Conservation (phyloP, 345 rosid species). For the Murraya koenigii region DNA sequence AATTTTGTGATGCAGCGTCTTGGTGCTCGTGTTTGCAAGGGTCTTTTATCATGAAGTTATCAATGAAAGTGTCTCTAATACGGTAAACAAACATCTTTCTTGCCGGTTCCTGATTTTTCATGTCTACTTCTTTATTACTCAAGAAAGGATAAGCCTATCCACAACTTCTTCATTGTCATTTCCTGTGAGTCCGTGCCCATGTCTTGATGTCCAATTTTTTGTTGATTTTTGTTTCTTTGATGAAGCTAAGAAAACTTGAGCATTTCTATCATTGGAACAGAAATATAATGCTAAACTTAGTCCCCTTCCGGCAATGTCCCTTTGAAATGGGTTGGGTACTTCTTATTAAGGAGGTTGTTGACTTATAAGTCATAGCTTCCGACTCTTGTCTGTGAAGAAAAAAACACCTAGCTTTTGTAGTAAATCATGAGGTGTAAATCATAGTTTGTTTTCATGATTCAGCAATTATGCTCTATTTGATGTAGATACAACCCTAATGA, state of each 20-base stretch:
- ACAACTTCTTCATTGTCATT: background rate
- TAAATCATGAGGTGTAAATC: background rate
- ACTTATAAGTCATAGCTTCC: background rate
- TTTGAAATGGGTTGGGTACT: background rate
- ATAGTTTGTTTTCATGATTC: background rate
- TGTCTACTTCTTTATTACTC: background rate
- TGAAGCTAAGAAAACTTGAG: background rate
- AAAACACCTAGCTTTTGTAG: background rate
- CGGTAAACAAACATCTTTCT: constrained; percentile 21
- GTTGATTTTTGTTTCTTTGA: background rate
- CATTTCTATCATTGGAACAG: background rate
- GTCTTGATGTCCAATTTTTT: background rate
- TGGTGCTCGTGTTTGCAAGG: constrained; percentile 17
- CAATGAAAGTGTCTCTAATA: constrained; percentile 20
- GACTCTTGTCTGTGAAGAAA: background rate
- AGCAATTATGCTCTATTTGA: background rate
- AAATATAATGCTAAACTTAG: background rate
- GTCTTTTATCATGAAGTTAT: constrained; percentile 7
- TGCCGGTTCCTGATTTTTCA: constrained; percentile 4
- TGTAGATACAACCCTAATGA: background rate
- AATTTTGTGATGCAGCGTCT: constrained; percentile 32
- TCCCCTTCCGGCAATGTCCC: background rate
- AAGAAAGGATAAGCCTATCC: background rate
- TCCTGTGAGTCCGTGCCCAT: background rate
- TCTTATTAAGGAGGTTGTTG: background rate